Percentiles rank a stretch among this genome's conserved stretches.
These are phyloP conservation scores for Termitomyces sp. DNA, from an alignment of 768 basidiomycete genomes.

Conservation along the genomic window DNA sequence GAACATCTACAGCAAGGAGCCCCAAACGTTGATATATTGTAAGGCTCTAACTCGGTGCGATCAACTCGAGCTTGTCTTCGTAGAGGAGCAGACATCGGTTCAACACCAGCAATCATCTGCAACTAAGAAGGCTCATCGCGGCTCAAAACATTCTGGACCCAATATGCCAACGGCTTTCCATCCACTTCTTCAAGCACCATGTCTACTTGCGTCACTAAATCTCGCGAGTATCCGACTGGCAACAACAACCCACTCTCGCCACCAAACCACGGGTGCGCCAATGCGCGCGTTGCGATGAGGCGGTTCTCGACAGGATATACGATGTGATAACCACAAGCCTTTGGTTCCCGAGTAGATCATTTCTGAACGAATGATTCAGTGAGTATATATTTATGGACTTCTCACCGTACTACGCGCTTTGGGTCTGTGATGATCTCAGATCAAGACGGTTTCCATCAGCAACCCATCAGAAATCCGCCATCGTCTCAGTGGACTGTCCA, in stretches of 20 bases:
- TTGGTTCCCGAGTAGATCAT: too few species aligned
- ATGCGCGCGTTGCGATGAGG: conserved; percentile 46
- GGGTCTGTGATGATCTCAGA: too few species aligned
- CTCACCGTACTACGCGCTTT: too few species aligned
- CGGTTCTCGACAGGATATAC: conserved; percentile 56
- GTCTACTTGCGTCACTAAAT: conserved; percentile 1
- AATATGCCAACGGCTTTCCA: conserved; percentile 24
- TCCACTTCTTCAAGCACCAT: conserved; percentile 23
- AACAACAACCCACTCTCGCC: conserved; percentile 34
- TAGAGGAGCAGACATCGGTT: neutral
- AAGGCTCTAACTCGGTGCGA: neutral
- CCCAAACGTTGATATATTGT: neutral
- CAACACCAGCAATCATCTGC: too few species aligned
- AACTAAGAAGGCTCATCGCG: neutral
- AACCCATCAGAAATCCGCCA: too few species aligned
- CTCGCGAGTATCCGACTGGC: conserved; percentile 33
- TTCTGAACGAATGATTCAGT: too few species aligned
- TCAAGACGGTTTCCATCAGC: too few species aligned
- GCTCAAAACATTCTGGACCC: neutral
- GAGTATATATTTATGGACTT: too few species aligned
- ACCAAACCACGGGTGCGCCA: conserved; percentile 59
- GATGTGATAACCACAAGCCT: too few species aligned
- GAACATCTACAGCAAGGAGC: neutral
- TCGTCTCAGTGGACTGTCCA: too few species aligned
- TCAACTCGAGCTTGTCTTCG: neutral